Evolutionary conservation across 2,329 filamentous ascomycete genomes (phyloP).

Genomic region (Laburnicola sp.): DNA sequence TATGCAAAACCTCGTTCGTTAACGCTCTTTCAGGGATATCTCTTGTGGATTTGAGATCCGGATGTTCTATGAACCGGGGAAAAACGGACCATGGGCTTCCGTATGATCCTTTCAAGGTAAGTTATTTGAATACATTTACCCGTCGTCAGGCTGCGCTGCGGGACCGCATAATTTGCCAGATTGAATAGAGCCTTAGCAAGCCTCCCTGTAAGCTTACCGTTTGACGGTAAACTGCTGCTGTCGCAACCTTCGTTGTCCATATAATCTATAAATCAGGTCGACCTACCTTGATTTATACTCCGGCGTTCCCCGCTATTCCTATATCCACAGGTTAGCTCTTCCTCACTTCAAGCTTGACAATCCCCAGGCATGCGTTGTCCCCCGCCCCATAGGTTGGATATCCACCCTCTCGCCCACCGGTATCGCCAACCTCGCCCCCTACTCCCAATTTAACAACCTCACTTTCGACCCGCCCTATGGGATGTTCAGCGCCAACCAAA

Average conservation of each 20-base stretch:
- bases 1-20: too few species aligned
- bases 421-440: slow-evolving; percentile 61
- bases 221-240: too few species aligned
- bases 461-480: slow-evolving; percentile 66
- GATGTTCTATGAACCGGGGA: slow-evolving; percentile 60
- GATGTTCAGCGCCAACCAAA: slow-evolving; percentile 65
- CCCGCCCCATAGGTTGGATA: slow-evolving; percentile 66
- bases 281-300: not conserved
- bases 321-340: not conserved
- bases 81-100: slow-evolving; percentile 57
- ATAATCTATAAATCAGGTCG: too few species aligned
- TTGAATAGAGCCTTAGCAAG: too few species aligned
- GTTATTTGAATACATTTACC: not conserved
- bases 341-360: not conserved
- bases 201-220: not conserved
- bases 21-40: not conserved
- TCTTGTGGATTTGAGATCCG: not conserved
- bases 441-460: slow-evolving; percentile 65
- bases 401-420: slow-evolving; percentile 55
- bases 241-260: too few species aligned
- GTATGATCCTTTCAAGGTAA: slow-evolving; percentile 60
- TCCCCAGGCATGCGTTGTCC: slow-evolving; percentile 58
- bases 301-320: not conserved
- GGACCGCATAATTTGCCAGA: too few species aligned
- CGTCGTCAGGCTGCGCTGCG: too few species aligned